Base-by-base conservation (phyloP, 2,329 filamentous ascomycete genomes). In the Botrytis pseudocinerea region DNA sequence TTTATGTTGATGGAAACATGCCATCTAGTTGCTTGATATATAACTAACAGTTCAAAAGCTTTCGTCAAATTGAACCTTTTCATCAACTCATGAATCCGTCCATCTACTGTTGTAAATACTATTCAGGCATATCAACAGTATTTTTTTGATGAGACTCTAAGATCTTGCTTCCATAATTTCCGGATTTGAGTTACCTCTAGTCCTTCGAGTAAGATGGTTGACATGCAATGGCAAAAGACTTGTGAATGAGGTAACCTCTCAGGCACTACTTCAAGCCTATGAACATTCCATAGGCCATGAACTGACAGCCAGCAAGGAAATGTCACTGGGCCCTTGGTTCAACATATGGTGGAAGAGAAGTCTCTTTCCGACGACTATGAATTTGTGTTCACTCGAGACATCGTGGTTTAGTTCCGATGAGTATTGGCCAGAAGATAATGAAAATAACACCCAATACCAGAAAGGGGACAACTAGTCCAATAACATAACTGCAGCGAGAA, bases 1-100 rank as follows among this genome's bases (percentile, higher is more conserved):
- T 51, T 14, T 10, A 6, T n/a, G 48, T n/a, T 14, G 14, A 28
- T 28, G 1, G 0, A 54, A 54, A 54, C 25, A 54, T 54, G 3
- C 14, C 0, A 2, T 28, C 0, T 16, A 14, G 28, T 54, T 28
- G 2, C 2, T 54, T 3, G 3, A 1, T 12, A 4, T 1, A 54
- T 1, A 16, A 4, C 16, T 12, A 4, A 44, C 7, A 2, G 6
- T 8, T 16, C 14, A 16, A 8, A 28, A 54, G 12, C 12, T 1
- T 54, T 54, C 12, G 14, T 28, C 25, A 28, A 28, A 6, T 28
- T 54, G 5, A 54, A 54, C 25, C 28, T 54, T 54, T 12, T 51
- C 1, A 28, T 8, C 14, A 54, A 16, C 51, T 28, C 0, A 28
- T 28, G 22, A 48, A 48, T 25, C 8, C 20, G 12, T 44, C 2